Percentiles rank a stretch among this genome's conserved stretches.
Conservation (phyloP, 2,329 filamentous ascomycete genomes). For the Pestalotiopsis sp. region DNA sequence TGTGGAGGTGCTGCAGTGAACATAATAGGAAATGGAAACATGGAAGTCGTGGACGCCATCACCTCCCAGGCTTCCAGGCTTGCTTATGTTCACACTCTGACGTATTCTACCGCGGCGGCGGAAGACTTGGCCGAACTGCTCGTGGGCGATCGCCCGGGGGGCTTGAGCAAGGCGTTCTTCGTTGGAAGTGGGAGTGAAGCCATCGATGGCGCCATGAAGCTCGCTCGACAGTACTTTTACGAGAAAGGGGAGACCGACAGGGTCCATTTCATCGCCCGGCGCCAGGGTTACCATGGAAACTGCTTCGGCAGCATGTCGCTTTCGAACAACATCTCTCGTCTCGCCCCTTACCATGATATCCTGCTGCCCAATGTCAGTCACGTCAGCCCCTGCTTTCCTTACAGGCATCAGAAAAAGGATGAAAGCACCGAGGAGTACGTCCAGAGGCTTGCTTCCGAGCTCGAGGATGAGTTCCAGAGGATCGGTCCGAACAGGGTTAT, state of each 20-base stretch:
- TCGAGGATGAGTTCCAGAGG: conserved; percentile 63
- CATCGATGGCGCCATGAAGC: conserved; percentile 69
- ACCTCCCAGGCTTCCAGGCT: conserved; percentile 46
- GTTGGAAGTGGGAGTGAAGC: conserved; percentile 49
- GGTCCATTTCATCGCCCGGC: conserved; percentile 64
- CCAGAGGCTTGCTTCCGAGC: conserved; percentile 58
- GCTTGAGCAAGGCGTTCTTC: neutral
- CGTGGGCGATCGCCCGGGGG: neutral
- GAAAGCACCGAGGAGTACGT: conserved; percentile 62
- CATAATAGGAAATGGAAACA: conserved; percentile 69
- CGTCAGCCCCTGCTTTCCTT: conserved; percentile 67
- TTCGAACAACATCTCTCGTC: conserved; percentile 62
- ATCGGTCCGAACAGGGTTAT: conserved; percentile 66
- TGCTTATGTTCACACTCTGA: conserved; percentile 27
- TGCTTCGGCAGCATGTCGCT: conserved; percentile 66
- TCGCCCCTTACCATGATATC: conserved; percentile 60
- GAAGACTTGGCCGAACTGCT: neutral
- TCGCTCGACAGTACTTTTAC: conserved; percentile 68
- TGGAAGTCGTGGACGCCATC: conserved; percentile 63
- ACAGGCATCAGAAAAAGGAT: conserved; percentile 53
- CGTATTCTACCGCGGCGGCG: neutral
- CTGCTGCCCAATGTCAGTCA: conserved; percentile 56
- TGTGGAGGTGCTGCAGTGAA: conserved; percentile 75
- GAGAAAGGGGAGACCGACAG: conserved; percentile 57
- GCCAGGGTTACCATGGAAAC: conserved; percentile 71